Evolutionary conservation across 495 filamentous ascomycete species (phyloP).

Genomic region (Talaromyces liani): DNA sequence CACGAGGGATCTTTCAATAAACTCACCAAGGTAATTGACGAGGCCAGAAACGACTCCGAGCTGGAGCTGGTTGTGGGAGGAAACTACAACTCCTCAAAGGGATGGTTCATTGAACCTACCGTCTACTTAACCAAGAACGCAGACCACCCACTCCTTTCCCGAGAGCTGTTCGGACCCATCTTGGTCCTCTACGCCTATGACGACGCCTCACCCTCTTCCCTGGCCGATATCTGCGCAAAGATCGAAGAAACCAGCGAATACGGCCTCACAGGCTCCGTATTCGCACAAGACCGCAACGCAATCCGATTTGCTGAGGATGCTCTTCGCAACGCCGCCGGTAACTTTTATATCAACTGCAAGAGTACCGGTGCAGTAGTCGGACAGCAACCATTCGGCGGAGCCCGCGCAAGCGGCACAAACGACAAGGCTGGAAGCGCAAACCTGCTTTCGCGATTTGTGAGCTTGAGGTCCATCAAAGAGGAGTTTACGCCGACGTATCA

Average conservation of each 20-base stretch:
- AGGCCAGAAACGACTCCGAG: slow-evolving; percentile 53
- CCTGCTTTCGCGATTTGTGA: slow-evolving; percentile 72
- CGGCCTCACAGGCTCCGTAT: slow-evolving; percentile 72
- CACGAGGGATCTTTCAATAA: slow-evolving; percentile 49
- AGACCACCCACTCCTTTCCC: slow-evolving; percentile 51
- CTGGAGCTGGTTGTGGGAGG: slow-evolving; percentile 55
- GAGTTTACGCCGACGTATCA: slow-evolving; percentile 63
- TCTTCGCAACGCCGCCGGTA: slow-evolving; percentile 72
- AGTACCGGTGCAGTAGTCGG: slow-evolving; percentile 86
- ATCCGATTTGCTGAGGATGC: slow-evolving; percentile 62
- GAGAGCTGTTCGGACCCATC: slow-evolving; percentile 59
- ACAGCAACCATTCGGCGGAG: slow-evolving; percentile 87
- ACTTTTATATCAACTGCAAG: slow-evolving; percentile 94
- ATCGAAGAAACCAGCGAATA: slow-evolving; percentile 66
- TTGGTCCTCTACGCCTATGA: slow-evolving; percentile 55
- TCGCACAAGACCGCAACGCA: slow-evolving; percentile 63
- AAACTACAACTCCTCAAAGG: slow-evolving; percentile 49
- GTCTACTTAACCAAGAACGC: slow-evolving; percentile 61
- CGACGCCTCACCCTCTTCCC: slow-evolving; percentile 42
- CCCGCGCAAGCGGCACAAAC: slow-evolving; percentile 79
- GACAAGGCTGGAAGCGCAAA: slow-evolving; percentile 83
- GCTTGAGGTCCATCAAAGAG: slow-evolving; percentile 82
- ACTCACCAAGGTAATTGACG: slow-evolving; percentile 49
- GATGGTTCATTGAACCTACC: slow-evolving; percentile 63
- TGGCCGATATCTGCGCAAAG: slow-evolving; percentile 43